phyloP scores from a whole-genome alignment of 306 rosid genomes.

The Rosa lucieae region DNA sequence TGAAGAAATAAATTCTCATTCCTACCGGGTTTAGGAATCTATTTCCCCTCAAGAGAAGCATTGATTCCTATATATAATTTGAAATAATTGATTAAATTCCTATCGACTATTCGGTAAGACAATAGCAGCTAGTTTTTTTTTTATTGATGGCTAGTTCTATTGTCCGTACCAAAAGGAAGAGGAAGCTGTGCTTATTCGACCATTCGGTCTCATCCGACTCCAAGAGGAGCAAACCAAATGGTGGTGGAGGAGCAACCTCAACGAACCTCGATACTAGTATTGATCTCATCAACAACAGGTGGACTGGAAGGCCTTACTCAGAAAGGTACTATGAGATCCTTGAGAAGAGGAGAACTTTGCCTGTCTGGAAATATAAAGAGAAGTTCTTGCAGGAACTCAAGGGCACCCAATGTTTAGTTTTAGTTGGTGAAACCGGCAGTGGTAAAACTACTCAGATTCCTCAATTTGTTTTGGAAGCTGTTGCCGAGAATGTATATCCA shows the following conservation, averaged over 20 bases:
- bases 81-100: background rate
- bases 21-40: background rate
- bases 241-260: too few species aligned
- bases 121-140: background rate
- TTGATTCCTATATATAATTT: background rate
- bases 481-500: slow-evolving; percentile 41
- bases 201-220: too few species aligned
- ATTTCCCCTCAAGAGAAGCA: background rate
- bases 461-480: slow-evolving; percentile 68
- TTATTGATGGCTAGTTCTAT: background rate
- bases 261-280: too few species aligned
- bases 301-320: slow-evolving; percentile 73
- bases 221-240: too few species aligned
- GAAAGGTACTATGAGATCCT: slow-evolving; percentile 68
- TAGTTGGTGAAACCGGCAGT: slow-evolving; percentile 92
- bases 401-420: slow-evolving; percentile 57
- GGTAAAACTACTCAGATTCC: slow-evolving; percentile 95
- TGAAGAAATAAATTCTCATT: too few species aligned
- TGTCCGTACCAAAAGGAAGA: too few species aligned
- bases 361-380: slow-evolving; percentile 82
- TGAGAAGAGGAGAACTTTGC: slow-evolving; percentile 68
- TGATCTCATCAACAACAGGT: slow-evolving; percentile 28
- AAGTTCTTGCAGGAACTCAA: slow-evolving; percentile 63
- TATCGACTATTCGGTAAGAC: background rate
- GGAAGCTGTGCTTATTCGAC: too few species aligned